Evolutionary conservation across 352 stramenopile species (phyloP).

Genomic region (Phytophthora constricta): DNA sequence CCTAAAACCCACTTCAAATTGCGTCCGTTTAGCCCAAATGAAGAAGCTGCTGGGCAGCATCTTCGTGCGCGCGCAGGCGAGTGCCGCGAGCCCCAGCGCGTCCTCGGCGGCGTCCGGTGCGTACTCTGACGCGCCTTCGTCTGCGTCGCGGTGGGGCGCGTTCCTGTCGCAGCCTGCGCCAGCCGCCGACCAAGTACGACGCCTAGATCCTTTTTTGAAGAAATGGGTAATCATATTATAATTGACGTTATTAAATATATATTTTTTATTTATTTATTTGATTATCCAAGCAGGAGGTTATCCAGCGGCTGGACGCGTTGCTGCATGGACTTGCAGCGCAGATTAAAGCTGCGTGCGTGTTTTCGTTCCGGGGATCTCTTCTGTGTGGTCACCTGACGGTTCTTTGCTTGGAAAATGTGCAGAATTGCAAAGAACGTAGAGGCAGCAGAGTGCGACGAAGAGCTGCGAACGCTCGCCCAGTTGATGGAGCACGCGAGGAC

Average conservation of each 20-base stretch:
- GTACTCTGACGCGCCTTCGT: not conserved
- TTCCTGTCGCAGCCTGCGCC: constrained; percentile 24
- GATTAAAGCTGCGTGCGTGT: constrained; percentile 63
- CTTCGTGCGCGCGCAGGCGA: constrained; percentile 51
- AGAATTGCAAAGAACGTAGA: constrained; percentile 63
- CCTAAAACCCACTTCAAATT: constrained; percentile 17
- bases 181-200: constrained; percentile 22
- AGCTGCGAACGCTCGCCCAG: constrained; percentile 49
- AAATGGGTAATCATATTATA: too few relatives aligned
- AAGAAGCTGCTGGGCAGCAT: constrained; percentile 76
- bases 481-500: constrained; percentile 52
- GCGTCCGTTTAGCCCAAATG: constrained; percentile 34
- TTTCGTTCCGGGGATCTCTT: not conserved
- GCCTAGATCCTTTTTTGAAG: too few relatives aligned
- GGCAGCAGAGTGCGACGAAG: constrained; percentile 34
- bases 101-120: not conserved
- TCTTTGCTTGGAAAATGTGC: not conserved
- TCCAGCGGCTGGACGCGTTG: constrained; percentile 62
- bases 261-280: constrained; percentile 6
- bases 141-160: constrained; percentile 14
- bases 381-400: too few relatives aligned
- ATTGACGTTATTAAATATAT: too few relatives aligned
- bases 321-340: constrained; percentile 55
- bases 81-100: constrained; percentile 9
- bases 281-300: constrained; percentile 41